Percentiles rank a stretch among this genome's conserved stretches.
These are phyloP conservation scores for Nicotiana sylvestris DNA, from an alignment of 257 asterid species.

Conservation along the genomic window DNA sequence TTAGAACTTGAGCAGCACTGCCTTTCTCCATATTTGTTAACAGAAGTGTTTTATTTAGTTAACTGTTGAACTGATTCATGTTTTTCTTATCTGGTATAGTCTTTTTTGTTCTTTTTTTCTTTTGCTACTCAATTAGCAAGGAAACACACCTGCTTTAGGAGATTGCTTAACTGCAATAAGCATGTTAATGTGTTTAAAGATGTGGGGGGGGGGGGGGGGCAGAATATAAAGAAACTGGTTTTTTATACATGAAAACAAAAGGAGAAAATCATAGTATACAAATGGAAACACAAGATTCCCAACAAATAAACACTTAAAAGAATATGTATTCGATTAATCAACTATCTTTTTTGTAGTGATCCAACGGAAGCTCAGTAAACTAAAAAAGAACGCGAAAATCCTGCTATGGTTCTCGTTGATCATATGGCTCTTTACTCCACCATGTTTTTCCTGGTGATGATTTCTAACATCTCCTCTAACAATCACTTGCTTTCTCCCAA, in stretches of 20 bases:
- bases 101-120: no score
- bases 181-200: not conserved
- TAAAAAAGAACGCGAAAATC: not conserved
- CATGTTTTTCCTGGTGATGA: not conserved
- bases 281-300: not conserved
- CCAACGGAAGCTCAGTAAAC: not conserved
- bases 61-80: not conserved
- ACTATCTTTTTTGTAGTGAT: not conserved
- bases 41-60: not conserved
- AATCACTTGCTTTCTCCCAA: constrained; percentile 12
- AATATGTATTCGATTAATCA: not conserved
- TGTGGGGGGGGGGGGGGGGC: not conserved
- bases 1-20: no score
- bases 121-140: not conserved
- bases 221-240: not conserved
- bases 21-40: no score
- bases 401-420: not conserved
- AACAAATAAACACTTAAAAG: not conserved
- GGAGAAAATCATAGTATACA: not conserved
- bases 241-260: not conserved
- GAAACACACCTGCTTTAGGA: not conserved
- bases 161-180: not conserved
- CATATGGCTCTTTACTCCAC: not conserved
- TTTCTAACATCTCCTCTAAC: constrained; percentile 18
- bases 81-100: not conserved